These are phyloP conservation scores for Kluyveromyces siamensis DNA, from an alignment of 805 yeast species.

Conservation along the genomic window DNA sequence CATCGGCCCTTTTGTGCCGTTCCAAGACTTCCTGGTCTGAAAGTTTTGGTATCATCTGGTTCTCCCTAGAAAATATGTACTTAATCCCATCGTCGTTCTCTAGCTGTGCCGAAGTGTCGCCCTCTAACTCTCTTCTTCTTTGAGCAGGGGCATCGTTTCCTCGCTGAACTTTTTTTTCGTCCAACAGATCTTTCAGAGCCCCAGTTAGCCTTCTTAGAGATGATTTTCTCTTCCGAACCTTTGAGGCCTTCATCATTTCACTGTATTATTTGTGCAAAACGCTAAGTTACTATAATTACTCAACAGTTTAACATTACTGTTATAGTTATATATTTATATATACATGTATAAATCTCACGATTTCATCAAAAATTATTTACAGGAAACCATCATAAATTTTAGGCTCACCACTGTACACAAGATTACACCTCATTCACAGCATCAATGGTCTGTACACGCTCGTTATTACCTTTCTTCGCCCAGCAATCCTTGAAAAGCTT, in stretches of 20 bases:
- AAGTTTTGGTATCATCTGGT: slow-evolving; percentile 22
- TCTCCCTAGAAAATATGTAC: slow-evolving; percentile 27
- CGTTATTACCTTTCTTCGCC: slow-evolving; percentile 46
- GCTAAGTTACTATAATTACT: too few species aligned
- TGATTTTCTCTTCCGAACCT: slow-evolving; percentile 8
- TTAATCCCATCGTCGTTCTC: slow-evolving; percentile 9
- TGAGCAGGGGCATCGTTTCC: background rate
- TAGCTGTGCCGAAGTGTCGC: background rate
- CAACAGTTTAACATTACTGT: background rate
- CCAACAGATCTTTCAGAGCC: slow-evolving; percentile 16
- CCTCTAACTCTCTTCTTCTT: slow-evolving; percentile 3
- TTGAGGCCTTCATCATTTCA: slow-evolving; percentile 6
- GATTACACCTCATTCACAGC: slow-evolving; percentile 1
- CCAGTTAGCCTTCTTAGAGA: slow-evolving; percentile 13
- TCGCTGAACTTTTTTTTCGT: slow-evolving; percentile 3
- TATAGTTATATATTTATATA: too few species aligned
- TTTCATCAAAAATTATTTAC: background rate
- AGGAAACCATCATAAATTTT: too few species aligned
- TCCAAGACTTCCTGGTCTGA: slow-evolving; percentile 28
- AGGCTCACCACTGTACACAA: background rate
- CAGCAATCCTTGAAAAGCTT: slow-evolving; percentile 54
- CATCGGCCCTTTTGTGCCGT: slow-evolving; percentile 28
- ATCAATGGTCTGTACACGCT: slow-evolving; percentile 32
- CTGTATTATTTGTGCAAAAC: background rate
- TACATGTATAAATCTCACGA: background rate